Percentiles rank a stretch among this genome's conserved stretches.
Evolutionary conservation across 139 green algal genomes (phyloP).

Genomic region (Chlorella vulgaris): DNA sequence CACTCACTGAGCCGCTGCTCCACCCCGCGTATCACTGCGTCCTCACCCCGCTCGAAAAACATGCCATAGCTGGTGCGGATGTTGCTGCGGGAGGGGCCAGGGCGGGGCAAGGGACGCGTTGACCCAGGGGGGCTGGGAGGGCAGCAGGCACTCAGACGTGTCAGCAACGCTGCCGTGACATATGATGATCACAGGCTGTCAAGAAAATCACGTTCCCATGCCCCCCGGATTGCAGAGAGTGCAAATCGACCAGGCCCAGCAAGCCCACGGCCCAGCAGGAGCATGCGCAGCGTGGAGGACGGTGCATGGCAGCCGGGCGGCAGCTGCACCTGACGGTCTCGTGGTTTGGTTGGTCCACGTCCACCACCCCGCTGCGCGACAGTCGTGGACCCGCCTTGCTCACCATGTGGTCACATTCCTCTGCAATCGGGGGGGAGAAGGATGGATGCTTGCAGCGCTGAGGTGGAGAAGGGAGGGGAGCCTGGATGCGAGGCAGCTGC

Average conservation of each 20-base stretch:
- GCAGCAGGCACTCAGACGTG: conserved; percentile 8
- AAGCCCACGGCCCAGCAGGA: too few species aligned
- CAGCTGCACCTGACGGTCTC: conserved; percentile 10
- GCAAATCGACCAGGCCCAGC: too few species aligned
- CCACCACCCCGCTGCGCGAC: conserved; percentile 49
- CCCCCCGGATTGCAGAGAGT: too few species aligned
- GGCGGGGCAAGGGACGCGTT: too few species aligned
- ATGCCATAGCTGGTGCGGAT: conserved; percentile 51
- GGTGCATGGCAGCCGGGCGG: background rate
- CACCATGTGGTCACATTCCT: conserved; percentile 35
- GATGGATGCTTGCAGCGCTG: background rate
- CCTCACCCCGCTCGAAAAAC: conserved; percentile 51
- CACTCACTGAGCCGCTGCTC: conserved; percentile 50
- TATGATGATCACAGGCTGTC: too few species aligned
- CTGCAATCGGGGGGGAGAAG: background rate
- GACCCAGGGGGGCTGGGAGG: conserved; percentile 25
- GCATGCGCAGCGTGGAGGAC: conserved; percentile 13
- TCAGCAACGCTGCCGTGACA: too few species aligned
- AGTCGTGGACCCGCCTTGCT: conserved; percentile 33
- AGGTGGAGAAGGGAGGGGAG: too few species aligned
- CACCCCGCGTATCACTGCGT: conserved; percentile 57
- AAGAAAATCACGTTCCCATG: too few species aligned
- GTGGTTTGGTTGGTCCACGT: conserved; percentile 1
- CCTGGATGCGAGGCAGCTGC: too few species aligned
- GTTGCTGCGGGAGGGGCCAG: too few species aligned